Conservation (phyloP, 164 flowering plant species). For the Paratinospora sagittata region DNA sequence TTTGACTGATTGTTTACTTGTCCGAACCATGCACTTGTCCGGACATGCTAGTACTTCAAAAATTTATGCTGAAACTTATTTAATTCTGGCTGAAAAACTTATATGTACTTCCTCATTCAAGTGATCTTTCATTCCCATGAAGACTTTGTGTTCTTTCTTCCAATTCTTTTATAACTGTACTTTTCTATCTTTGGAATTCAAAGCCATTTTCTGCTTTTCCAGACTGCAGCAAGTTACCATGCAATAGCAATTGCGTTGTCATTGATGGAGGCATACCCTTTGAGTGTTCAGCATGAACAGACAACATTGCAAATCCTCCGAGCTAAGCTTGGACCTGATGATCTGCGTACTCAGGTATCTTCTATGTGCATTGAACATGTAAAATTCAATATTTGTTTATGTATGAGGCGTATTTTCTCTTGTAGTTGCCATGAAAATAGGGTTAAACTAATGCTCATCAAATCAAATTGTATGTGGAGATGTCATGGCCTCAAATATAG, state of each 20-base stretch:
- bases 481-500: too few species aligned
- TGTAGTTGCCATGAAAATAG: too few species aligned
- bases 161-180: not conserved
- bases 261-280: constrained; percentile 98
- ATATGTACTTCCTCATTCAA: not conserved
- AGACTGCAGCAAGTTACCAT: constrained; percentile 99
- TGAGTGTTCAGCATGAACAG: constrained; percentile 98
- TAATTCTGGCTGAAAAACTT: too few species aligned
- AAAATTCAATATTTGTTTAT: too few species aligned
- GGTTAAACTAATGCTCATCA: too few species aligned
- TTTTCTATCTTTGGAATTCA: not conserved
- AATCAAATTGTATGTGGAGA: too few species aligned
- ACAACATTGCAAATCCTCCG: constrained; percentile 90
- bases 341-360: constrained; percentile 33
- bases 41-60: too few species aligned
- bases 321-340: constrained; percentile 64
- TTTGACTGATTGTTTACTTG: too few species aligned
- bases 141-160: not conserved
- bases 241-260: constrained; percentile 99
- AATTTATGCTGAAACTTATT: not conserved
- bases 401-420: too few species aligned
- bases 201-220: constrained; percentile 18
- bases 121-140: not conserved
- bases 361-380: not conserved
- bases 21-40: too few species aligned